These are phyloP conservation scores for Glarea lozoyensis DNA, from an alignment of 495 filamentous ascomycete genomes.

Conservation along the genomic window DNA sequence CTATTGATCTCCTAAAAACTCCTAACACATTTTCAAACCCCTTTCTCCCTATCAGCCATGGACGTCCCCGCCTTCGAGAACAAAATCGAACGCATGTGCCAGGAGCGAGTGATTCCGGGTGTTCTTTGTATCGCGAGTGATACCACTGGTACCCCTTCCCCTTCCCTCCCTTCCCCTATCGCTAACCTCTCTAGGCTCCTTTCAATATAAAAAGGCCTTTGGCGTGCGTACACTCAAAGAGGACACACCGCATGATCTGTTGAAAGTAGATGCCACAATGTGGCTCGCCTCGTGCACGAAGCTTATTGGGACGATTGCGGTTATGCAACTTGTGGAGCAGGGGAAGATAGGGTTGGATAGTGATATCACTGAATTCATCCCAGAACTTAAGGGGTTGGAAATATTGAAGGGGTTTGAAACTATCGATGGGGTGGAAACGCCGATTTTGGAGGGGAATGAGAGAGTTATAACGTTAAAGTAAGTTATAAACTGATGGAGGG, in stretches of 20 bases:
- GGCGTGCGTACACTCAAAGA: conserved; percentile 14
- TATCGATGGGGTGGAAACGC: conserved; percentile 5
- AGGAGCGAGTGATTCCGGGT: conserved; percentile 17
- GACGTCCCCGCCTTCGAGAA: too few relatives aligned
- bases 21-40: too few relatives aligned
- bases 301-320: conserved; percentile 41
- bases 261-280: conserved; percentile 4
- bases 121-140: conserved; percentile 8
- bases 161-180: neutral
- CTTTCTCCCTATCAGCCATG: too few relatives aligned
- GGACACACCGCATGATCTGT: neutral
- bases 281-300: conserved; percentile 50
- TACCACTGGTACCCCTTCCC: neutral
- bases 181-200: neutral
- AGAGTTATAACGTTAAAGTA: conserved; percentile 17
- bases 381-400: conserved; percentile 19
- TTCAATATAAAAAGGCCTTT: conserved; percentile 8
- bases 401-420: conserved; percentile 22
- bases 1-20: too few relatives aligned
- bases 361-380: conserved; percentile 16
- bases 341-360: conserved; percentile 31
- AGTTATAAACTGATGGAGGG: neutral
- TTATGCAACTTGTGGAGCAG: conserved; percentile 53
- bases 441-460: conserved; percentile 7
- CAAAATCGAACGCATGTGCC: conserved; percentile 16